These are phyloP conservation scores for Lichina pygmaea DNA, from an alignment of 495 filamentous ascomycete species.

Conservation along the genomic window DNA sequence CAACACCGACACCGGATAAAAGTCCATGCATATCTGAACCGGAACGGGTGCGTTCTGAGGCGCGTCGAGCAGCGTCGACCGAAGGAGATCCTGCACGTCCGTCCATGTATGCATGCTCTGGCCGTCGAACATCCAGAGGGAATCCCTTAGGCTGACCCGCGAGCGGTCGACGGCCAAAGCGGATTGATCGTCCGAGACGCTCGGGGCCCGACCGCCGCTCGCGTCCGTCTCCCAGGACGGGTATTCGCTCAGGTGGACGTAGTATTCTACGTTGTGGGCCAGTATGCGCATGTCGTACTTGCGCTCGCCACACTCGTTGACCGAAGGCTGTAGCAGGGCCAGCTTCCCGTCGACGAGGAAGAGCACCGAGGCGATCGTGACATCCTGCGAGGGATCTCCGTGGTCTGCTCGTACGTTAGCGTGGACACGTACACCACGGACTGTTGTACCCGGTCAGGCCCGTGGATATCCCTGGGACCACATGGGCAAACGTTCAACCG, in stretches of 20 bases:
- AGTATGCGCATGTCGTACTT: slow-evolving; percentile 98
- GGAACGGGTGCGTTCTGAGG: slow-evolving; percentile 26
- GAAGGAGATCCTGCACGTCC: slow-evolving; percentile 68
- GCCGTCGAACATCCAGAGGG: slow-evolving; percentile 86
- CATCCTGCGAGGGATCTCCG: slow-evolving; percentile 89
- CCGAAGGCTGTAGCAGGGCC: slow-evolving; percentile 68
- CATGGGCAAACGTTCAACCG: too few relatives aligned
- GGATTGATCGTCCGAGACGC: not conserved
- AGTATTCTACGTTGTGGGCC: slow-evolving; percentile 87
- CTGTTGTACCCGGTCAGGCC: not conserved
- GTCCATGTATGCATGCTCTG: slow-evolving; percentile 57
- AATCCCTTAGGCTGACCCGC: slow-evolving; percentile 41
- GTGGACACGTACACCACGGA: too few relatives aligned
- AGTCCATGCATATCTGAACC: slow-evolving; percentile 47
- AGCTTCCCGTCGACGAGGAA: slow-evolving; percentile 92
- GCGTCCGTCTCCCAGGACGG: slow-evolving; percentile 21
- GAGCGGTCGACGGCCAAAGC: slow-evolving; percentile 12
- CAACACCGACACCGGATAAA: slow-evolving; percentile 78
- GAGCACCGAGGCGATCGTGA: slow-evolving; percentile 75
- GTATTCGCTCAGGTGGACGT: slow-evolving; percentile 72
- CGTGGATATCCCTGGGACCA: too few relatives aligned
- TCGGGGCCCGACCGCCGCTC: slow-evolving; percentile 23
- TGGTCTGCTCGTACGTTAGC: slow-evolving; percentile 20
- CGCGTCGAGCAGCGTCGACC: slow-evolving; percentile 30
- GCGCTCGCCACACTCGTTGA: slow-evolving; percentile 44